Base-by-base conservation (phyloP, 1,284 basidiomycete genomes). In the Leccinum subrobustum region DNA sequence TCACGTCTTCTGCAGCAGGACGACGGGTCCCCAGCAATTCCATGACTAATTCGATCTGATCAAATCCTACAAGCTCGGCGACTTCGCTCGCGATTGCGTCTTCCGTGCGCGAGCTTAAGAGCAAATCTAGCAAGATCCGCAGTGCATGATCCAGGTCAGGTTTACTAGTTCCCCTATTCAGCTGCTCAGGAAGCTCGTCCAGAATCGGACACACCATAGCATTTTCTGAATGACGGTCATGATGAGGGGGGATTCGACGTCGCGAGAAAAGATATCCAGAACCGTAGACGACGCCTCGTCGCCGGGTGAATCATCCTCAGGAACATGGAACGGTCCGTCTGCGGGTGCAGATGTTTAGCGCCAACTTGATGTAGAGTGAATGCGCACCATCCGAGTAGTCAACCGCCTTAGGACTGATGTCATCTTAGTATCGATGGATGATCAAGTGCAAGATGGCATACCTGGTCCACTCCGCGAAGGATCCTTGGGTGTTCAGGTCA, bases 41-140 rank as follows among this genome's bases (percentile, higher is more conserved):
- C 77, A 80, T 81, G 27, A 83, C 83, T 52, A 88, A 73, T 51
- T 93, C 93, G 37, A 95, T 84, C 31, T 92, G 84, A 64, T 96
- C 93, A 69, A 91, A 94, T 0, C 96, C 96, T 54, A 96, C 76
- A n/a, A 91, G 78, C 64, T 97, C 95, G 3, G 84, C 86, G 2
- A 97, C 75, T 65, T 92, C 88, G 35, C 79, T 83, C 27, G 93
- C 92, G 33, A 96, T 87, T n/a, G 84, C 84, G 52, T 95, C 91
- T 64, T 89, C 76, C 3, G 78, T 56, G 35, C 60, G 70, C 18
- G 67, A 42, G 29, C 70, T 64, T 8, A 63, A 69, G 18, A 73
- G 68, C 35, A 73, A 35, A 20, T 54, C 42, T 12, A 61, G 62
- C 20, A 76, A 56, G n/a, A 7, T 29, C 39, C 62, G 66, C 3